phyloP scores from a whole-genome alignment of 78 protist species.

The Capsaspora owczarzaki region DNA sequence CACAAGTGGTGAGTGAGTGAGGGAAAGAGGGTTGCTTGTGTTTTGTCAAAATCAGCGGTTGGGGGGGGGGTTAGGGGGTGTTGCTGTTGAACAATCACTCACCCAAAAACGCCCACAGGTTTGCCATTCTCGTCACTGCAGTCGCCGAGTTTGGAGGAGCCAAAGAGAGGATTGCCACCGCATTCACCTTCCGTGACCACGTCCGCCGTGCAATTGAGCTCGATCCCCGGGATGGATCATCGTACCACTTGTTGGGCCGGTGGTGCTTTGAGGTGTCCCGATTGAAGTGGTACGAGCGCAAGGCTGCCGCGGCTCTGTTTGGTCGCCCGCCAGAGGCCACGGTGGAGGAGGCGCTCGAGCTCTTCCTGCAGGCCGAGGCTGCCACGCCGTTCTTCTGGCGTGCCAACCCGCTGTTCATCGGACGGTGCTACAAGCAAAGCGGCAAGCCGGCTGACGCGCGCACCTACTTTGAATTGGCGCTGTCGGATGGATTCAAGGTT shows the following conservation, averaged over 20 bases:
- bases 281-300: slow-evolving; percentile 7
- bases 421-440: too few species aligned
- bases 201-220: slow-evolving; percentile 10
- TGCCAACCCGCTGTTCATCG: too few species aligned
- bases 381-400: too few species aligned
- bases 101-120: too few species aligned
- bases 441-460: too few species aligned
- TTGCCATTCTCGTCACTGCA: neutral
- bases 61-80: too few species aligned
- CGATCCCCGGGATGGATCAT: slow-evolving; percentile 13
- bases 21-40: too few species aligned
- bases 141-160: neutral
- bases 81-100: too few species aligned
- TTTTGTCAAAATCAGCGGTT: too few species aligned
- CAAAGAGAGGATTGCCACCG: slow-evolving; percentile 4
- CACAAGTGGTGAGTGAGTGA: too few species aligned
- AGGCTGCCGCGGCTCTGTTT: slow-evolving; percentile 32
- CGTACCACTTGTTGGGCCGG: slow-evolving; percentile 20
- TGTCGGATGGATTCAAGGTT: too few species aligned
- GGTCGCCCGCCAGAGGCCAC: slow-evolving; percentile 25
- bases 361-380: slow-evolving; percentile 24
- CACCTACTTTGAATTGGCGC: too few species aligned
- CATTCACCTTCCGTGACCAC: slow-evolving; percentile 8
- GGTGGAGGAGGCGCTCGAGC: slow-evolving; percentile 17
- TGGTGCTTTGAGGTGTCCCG: slow-evolving; percentile 19